These are phyloP conservation scores for Cytospora leucostoma DNA, from an alignment of 2,329 filamentous ascomycete species.

Conservation along the genomic window DNA sequence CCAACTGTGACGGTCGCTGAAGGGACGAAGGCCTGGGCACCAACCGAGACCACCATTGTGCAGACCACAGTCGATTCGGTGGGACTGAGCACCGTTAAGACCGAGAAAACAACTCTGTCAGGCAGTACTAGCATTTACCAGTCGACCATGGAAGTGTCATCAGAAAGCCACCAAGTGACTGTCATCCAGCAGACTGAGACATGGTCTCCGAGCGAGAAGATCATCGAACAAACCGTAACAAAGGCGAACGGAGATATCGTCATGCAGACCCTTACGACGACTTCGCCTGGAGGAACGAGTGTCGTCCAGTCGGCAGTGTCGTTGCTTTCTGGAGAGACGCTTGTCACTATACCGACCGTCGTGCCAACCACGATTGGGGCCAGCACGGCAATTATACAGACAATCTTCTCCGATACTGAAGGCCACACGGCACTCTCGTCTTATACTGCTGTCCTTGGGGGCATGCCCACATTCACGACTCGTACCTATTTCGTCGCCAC, in stretches of 20 bases:
- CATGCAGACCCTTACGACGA: neutral
- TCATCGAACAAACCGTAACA: neutral
- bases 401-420: neutral
- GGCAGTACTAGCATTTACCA: neutral
- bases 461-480: neutral
- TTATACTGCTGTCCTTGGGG: slow-evolving; percentile 1
- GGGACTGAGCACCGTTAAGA: neutral
- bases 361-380: neutral
- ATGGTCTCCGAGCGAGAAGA: neutral
- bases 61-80: neutral
- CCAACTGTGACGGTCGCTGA: neutral
- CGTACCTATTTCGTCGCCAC: slow-evolving; percentile 1
- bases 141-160: neutral
- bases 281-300: neutral
- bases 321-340: neutral
- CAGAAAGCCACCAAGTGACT: neutral
- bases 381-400: neutral
- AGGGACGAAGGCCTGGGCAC: neutral
- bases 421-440: neutral
- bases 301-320: neutral
- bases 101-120: neutral
- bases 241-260: neutral
- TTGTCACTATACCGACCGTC: slow-evolving; percentile 1
- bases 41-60: neutral
- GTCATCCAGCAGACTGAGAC: slow-evolving; percentile 6